Conservation (phyloP, 2,329 filamentous ascomycete species). For the Cercospora nicotianae region DNA sequence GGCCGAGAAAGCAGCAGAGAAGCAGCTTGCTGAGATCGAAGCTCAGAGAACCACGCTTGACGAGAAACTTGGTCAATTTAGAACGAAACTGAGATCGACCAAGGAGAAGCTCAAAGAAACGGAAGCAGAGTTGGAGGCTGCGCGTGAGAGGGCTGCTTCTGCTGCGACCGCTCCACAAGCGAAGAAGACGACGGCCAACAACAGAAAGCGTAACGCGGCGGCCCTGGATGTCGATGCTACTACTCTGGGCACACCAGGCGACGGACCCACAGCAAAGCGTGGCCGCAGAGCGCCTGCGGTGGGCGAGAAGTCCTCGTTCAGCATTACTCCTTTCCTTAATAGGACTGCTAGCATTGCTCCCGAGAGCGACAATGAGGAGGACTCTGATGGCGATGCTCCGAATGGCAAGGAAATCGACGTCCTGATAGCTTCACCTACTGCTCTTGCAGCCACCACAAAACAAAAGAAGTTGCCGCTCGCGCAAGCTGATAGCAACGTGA, state of each 20-base stretch:
- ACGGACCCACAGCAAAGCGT: constrained; percentile 49
- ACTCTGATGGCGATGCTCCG: constrained; percentile 26
- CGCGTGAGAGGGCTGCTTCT: constrained; percentile 40
- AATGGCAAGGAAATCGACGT: constrained; percentile 31
- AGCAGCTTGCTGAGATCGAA: constrained; percentile 61
- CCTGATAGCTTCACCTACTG: constrained; percentile 31
- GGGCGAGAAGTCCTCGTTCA: constrained; percentile 89
- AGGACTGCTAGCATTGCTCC: constrained; percentile 62
- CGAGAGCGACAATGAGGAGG: constrained; percentile 40
- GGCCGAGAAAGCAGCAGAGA: constrained; percentile 55
- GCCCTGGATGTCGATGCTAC: constrained; percentile 50
- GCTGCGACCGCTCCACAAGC: constrained; percentile 39
- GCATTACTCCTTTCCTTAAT: constrained; percentile 90
- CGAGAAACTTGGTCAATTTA: constrained; percentile 67
- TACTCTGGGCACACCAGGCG: constrained; percentile 51
- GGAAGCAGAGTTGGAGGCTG: constrained; percentile 51
- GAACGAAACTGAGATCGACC: constrained; percentile 66
- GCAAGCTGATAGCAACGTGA: constrained; percentile 46
- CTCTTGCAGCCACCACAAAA: constrained; percentile 29
- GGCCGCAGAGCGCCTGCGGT: constrained; percentile 55
- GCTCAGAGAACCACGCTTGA: constrained; percentile 65
- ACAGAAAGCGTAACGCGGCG: constrained; percentile 45
- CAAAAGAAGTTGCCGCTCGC: constrained; percentile 46
- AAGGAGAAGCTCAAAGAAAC: constrained; percentile 73
- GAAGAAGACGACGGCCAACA: constrained; percentile 39